These are phyloP conservation scores for Coemansia sp. DNA, from an alignment of 192 early-diverging fungal genomes.

Conservation along the genomic window DNA sequence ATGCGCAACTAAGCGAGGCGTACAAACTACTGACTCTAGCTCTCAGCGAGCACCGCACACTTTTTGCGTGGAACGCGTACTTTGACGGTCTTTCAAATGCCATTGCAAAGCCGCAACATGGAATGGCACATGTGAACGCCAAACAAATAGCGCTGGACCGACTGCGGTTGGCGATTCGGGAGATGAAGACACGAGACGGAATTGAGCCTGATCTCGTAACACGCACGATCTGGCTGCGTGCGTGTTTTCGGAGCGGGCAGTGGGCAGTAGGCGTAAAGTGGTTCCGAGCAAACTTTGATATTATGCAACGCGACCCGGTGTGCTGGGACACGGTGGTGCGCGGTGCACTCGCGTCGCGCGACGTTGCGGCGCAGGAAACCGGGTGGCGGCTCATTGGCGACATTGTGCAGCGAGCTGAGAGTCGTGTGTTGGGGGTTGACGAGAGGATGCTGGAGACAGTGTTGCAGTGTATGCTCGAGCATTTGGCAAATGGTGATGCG, in stretches of 20 bases:
- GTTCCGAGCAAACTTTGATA: slow-evolving; percentile 14
- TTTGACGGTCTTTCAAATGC: slow-evolving; percentile 25
- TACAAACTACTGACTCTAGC: slow-evolving; percentile 7
- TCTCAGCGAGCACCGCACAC: not conserved
- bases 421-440: slow-evolving; percentile 1
- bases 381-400: slow-evolving; percentile 37
- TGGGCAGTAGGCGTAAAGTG: slow-evolving; percentile 18
- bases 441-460: slow-evolving; percentile 31
- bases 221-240: slow-evolving; percentile 42
- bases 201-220: slow-evolving; percentile 29
- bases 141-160: not conserved
- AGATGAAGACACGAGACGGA: slow-evolving; percentile 23
- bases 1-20: slow-evolving; percentile 18
- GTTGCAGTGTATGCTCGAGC: slow-evolving; percentile 17
- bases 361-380: slow-evolving; percentile 6
- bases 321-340: slow-evolving; percentile 43
- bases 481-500: not conserved
- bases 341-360: slow-evolving; percentile 12
- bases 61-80: slow-evolving; percentile 43
- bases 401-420: slow-evolving; percentile 12
- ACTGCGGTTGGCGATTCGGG: slow-evolving; percentile 5
- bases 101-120: not conserved
- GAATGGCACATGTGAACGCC: not conserved
- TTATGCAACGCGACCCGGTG: slow-evolving; percentile 16
- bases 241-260: slow-evolving; percentile 29